phyloP scores from a whole-genome alignment of 371 early-diverging fungal genomes.

The Mortierella sp. region DNA sequence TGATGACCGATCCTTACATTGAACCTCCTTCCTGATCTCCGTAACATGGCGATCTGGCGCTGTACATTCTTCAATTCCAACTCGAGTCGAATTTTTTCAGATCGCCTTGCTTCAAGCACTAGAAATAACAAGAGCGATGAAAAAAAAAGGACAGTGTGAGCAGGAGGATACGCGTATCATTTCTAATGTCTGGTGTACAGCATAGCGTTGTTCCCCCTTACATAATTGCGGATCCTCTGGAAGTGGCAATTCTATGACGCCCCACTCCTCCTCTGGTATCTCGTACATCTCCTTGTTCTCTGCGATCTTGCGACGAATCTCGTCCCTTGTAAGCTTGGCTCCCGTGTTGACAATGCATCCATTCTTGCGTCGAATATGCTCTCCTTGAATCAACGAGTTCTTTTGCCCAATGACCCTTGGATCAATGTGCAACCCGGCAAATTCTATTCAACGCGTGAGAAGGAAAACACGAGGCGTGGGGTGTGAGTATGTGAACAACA shows the following conservation, averaged over 20 bases:
- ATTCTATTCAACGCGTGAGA: constrained; percentile 64
- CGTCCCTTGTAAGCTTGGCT: constrained; percentile 80
- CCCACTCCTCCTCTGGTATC: constrained; percentile 74
- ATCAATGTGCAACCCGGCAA: constrained; percentile 91
- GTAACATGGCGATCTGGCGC: constrained; percentile 54
- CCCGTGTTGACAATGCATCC: constrained; percentile 91
- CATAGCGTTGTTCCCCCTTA: no score
- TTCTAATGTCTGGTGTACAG: neutral
- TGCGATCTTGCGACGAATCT: constrained; percentile 70
- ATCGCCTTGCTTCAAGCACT: constrained; percentile 65
- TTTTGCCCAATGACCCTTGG: constrained; percentile 83
- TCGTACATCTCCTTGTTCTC: constrained; percentile 84
- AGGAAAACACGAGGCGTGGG: neutral
- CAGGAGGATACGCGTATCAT: neutral
- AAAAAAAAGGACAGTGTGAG: neutral
- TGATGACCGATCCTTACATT: constrained; percentile 10
- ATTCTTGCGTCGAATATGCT: constrained; percentile 87
- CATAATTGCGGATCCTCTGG: constrained; percentile 60
- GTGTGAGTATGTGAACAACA: neutral
- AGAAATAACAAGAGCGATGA: constrained; percentile 7
- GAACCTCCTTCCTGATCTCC: constrained; percentile 37
- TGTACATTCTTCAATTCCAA: constrained; percentile 62
- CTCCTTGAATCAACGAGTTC: constrained; percentile 83
- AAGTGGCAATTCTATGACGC: constrained; percentile 70
- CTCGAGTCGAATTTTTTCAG: constrained; percentile 61